A percentile compares a stretch with the other conserved stretches of the same genome.
Evolutionary conservation across 164 flowering plant species (phyloP).

Genomic region (Macadamia tetraphylla): DNA sequence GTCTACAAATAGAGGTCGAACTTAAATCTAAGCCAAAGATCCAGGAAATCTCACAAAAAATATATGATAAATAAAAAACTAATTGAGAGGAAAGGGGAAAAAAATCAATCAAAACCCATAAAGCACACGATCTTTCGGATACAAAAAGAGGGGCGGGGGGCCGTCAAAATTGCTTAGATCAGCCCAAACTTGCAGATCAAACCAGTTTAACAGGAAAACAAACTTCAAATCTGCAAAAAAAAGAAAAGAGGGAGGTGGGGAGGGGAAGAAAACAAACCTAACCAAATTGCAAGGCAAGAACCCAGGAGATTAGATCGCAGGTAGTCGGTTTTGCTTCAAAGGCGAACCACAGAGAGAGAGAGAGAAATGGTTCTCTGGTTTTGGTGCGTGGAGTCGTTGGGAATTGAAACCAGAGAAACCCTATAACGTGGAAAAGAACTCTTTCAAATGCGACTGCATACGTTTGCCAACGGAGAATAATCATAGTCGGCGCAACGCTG

Average conservation of each 20-base stretch:
- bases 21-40: background rate
- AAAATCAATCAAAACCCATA: background rate
- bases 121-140: background rate
- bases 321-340: background rate
- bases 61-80: background rate
- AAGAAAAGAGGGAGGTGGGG: no score
- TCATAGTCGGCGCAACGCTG: no score
- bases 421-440: background rate
- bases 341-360: background rate
- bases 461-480: no score
- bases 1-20: background rate
- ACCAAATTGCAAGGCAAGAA: no score
- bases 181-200: background rate
- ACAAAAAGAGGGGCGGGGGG: no score
- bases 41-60: background rate
- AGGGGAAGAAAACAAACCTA: background rate
- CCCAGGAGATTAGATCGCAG: background rate
- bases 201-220: background rate
- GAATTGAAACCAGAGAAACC: background rate
- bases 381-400: background rate
- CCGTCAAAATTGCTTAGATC: background rate
- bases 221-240: slow-evolving; percentile 2
- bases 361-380: background rate
- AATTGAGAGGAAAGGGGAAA: background rate
- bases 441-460: no score